Evolutionary conservation across 23 red algal genomes (phyloP).

Genomic region (Gracilaria caudata): DNA sequence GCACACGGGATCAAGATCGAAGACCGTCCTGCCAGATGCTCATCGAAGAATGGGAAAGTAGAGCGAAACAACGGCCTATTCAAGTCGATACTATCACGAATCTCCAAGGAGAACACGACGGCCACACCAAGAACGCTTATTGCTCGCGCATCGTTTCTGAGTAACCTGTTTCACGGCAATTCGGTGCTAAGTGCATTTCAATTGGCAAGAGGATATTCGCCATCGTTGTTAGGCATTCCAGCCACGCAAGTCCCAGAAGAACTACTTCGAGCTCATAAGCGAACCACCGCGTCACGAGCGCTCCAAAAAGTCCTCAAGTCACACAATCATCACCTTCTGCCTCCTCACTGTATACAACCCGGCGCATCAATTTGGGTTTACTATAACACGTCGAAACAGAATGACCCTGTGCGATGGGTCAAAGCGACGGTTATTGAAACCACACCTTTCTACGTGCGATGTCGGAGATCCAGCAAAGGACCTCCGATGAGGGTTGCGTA

Average conservation of each 20-base stretch:
- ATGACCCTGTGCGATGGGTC: slow-evolving; percentile 10
- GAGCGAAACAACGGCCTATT: slow-evolving; percentile 29
- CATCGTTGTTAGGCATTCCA: not conserved
- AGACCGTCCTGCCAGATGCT: slow-evolving; percentile 4
- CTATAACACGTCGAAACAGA: slow-evolving; percentile 32
- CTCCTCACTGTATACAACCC: not conserved
- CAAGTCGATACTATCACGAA: slow-evolving; percentile 5
- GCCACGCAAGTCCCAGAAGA: not conserved
- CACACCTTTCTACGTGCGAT: slow-evolving; percentile 31
- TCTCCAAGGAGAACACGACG: not conserved
- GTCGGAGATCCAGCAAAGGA: not conserved
- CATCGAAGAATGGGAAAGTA: slow-evolving; percentile 21
- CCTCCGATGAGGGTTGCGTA: slow-evolving; percentile 35
- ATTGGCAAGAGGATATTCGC: slow-evolving; percentile 9
- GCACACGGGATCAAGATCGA: not conserved
- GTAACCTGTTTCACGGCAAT: slow-evolving; percentile 20
- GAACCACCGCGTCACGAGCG: slow-evolving; percentile 20
- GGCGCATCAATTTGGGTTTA: slow-evolving; percentile 10
- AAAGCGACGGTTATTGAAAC: slow-evolving; percentile 20
- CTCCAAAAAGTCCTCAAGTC: not conserved
- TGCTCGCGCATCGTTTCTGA: slow-evolving; percentile 22
- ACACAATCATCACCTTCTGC: not conserved
- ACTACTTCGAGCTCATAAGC: not conserved
- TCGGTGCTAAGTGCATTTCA: slow-evolving; percentile 10
- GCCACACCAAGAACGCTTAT: not conserved